phyloP scores from a whole-genome alignment of 345 rosid species.

The Luvunga scandens region DNA sequence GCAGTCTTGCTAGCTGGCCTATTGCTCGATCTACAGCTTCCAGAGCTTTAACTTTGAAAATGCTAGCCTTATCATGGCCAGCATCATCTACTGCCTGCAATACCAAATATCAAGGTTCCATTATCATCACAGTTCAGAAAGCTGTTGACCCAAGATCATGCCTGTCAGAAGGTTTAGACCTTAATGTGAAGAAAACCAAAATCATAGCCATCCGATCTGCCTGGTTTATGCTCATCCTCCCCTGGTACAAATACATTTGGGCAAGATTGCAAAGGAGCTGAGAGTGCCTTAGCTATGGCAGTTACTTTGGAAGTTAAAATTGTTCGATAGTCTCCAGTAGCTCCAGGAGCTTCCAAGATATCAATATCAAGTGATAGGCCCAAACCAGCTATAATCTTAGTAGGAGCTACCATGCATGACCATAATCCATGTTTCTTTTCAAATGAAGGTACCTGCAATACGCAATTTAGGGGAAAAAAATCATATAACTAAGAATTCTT shows the following conservation, averaged over 20 bases:
- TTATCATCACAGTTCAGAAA: background rate
- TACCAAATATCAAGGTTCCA: background rate
- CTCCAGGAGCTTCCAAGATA: constrained; percentile 91
- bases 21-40: constrained; percentile 85
- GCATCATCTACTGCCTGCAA: constrained; percentile 95
- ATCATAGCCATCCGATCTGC: constrained; percentile 76
- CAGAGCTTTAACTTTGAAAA: constrained; percentile 78
- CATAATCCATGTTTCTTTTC: constrained; percentile 71
- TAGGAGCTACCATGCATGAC: constrained; percentile 99
- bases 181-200: constrained; percentile 94
- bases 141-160: background rate
- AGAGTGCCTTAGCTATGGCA: constrained; percentile 79
- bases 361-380: constrained; percentile 91
- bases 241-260: constrained; percentile 86
- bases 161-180: constrained; percentile 32
- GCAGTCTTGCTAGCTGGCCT: constrained; percentile 78
- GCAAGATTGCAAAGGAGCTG: constrained; percentile 58
- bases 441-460: constrained; percentile 68
- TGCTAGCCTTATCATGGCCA: constrained; percentile 87
- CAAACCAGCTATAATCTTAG: constrained; percentile 93
- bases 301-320: constrained; percentile 79
- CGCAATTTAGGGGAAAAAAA: background rate
- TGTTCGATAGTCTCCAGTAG: constrained; percentile 91
- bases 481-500: background rate
- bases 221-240: constrained; percentile 76